Evolutionary conservation across 2,329 filamentous ascomycete genomes (phyloP).

Genomic region (Paecilomyces fulvus): DNA sequence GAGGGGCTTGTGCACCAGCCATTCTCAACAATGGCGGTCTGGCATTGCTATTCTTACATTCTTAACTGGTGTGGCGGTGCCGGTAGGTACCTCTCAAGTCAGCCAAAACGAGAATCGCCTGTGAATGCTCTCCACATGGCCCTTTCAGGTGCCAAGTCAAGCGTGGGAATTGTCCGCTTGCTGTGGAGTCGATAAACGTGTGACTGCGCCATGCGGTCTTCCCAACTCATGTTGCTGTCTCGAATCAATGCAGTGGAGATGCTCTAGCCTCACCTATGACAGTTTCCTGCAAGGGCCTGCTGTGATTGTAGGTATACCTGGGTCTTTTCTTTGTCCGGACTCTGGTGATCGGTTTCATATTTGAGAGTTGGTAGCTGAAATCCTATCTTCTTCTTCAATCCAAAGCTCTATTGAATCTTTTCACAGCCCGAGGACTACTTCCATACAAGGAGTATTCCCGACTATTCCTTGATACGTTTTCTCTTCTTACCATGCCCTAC

Average conservation of each 20-base stretch:
- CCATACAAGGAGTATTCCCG: not conserved
- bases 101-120: not conserved
- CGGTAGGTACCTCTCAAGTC: not conserved
- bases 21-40: not conserved
- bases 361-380: not conserved
- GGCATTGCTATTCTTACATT: not conserved
- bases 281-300: not conserved
- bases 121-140: not conserved
- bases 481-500: conserved; percentile 51
- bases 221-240: not conserved
- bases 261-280: not conserved
- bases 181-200: not conserved
- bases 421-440: not conserved
- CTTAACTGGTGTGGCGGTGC: not conserved
- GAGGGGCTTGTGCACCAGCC: not conserved
- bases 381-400: not conserved
- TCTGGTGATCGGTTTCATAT: not conserved
- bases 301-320: not conserved
- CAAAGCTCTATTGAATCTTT: no score
- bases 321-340: not conserved
- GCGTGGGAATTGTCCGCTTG: not conserved
- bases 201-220: not conserved
- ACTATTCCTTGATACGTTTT: not conserved
- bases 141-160: not conserved
- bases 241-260: not conserved